Base-by-base conservation (phyloP, 495 filamentous ascomycete species). In the Neurospora discreta region DNA sequence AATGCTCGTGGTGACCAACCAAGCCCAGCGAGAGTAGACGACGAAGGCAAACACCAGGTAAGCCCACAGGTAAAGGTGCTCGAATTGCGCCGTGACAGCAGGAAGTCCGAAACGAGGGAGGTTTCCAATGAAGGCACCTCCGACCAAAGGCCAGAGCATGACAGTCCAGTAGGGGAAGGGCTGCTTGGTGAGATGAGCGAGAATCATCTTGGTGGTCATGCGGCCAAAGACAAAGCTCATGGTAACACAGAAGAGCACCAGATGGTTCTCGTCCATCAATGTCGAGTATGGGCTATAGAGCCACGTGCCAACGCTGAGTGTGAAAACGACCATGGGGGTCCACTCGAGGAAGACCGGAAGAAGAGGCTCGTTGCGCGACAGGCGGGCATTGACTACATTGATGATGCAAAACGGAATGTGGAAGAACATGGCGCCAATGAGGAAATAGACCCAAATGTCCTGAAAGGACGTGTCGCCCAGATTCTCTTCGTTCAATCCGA, bases 151-250 rank as follows among this genome's bases (percentile, higher is more conserved):
- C 46, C 86, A 87, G 33, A 98, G 86, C 85, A 99, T 90, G 42
- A 94, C 86, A 18, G 95, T 99, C 94, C 95, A 98, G 84, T 91
- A 94, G 0, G 95, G 95, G 82, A 98, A 99, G 3, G 95, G 93
- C 80, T 98, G 96, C 70, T 89, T 89, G 5, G 95, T 92, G 18
- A 99, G 84, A 79, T 99, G 95, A 13, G 96, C 95, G 18, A 99
- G 88, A 78, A 99, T 98, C 81, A 98, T 98, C 85, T 98, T 98
- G 69, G 95, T 99, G 3, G 96, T 98, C 94, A 99, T 97, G 71
- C 95, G 92, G n/a, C 95, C 95, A 79, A 98, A 98, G 72, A 98
- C 95, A 74, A 98, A 94, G 33, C 91, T 92, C 87, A 98, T 93
- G 69, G 92, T 94, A 67, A 95, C 84, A 84, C 95, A 98, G 81